These are phyloP conservation scores for Linnemannia exigua DNA, from an alignment of 192 early-diverging fungal genomes.

Conservation along the genomic window DNA sequence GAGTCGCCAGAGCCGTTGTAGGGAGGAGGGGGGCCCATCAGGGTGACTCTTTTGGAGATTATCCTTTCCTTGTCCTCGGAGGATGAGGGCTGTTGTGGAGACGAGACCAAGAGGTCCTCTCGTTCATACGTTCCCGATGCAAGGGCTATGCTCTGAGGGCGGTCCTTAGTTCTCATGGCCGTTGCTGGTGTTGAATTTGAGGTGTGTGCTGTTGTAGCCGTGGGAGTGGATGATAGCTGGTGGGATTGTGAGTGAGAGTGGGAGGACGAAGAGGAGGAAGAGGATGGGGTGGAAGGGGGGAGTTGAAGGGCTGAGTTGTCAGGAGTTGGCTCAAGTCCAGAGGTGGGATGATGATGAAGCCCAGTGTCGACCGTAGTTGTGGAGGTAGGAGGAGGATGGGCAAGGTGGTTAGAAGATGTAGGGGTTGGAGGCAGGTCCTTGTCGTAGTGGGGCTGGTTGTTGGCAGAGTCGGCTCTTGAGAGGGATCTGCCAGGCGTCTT, in stretches of 20 bases:
- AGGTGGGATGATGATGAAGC: not conserved
- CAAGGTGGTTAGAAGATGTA: slow-evolving; percentile 35
- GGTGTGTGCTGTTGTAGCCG: not conserved
- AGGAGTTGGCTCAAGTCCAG: slow-evolving; percentile 26
- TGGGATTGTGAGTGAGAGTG: not conserved
- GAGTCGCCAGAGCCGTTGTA: slow-evolving; percentile 22
- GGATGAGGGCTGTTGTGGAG: not conserved
- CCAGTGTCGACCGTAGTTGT: not conserved
- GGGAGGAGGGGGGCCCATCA: slow-evolving; percentile 39
- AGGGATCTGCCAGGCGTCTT: slow-evolving; percentile 21
- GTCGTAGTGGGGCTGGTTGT: slow-evolving; percentile 43
- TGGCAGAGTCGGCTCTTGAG: slow-evolving; percentile 19
- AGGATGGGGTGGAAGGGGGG: slow-evolving; percentile 10
- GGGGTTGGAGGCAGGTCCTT: slow-evolving; percentile 52
- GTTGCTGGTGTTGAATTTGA: not conserved
- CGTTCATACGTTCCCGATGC: slow-evolving; percentile 17
- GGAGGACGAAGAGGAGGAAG: slow-evolving; percentile 15
- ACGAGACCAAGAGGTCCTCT: slow-evolving; percentile 17
- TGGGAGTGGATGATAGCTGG: not conserved
- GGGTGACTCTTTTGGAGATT: slow-evolving; percentile 34
- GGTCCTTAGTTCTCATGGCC: not conserved
- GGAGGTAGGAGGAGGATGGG: slow-evolving; percentile 8
- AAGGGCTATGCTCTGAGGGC: slow-evolving; percentile 34
- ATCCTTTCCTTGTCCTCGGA: slow-evolving; percentile 13
- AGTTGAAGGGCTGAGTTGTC: slow-evolving; percentile 33